phyloP scores from a whole-genome alignment of 805 yeast species.

The Sugiyamaella smithiae region DNA sequence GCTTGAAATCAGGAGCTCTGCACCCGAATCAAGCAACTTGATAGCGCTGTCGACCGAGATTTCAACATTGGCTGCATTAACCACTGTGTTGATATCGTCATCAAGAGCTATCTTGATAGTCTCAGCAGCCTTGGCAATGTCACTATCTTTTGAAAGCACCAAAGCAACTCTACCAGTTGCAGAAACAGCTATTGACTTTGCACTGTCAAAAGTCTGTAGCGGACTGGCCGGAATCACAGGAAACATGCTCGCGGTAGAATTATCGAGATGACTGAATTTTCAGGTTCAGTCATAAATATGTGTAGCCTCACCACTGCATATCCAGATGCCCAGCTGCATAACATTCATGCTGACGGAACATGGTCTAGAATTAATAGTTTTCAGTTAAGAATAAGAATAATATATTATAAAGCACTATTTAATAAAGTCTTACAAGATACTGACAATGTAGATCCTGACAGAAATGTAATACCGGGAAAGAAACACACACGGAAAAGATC shows the following conservation, averaged over 20 bases:
- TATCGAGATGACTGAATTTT: not conserved
- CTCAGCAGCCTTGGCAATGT: not conserved
- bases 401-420: too few relatives aligned
- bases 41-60: slow-evolving; percentile 42
- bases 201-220: not conserved
- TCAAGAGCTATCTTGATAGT: not conserved
- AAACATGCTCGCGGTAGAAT: not conserved
- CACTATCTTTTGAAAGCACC: not conserved
- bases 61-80: slow-evolving; percentile 2
- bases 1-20: slow-evolving; percentile 44
- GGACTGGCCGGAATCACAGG: not conserved
- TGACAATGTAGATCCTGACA: too few relatives aligned
- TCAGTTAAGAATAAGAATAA: too few relatives aligned
- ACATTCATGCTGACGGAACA: too few relatives aligned
- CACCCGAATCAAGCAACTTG: slow-evolving; percentile 60
- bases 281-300: too few relatives aligned
- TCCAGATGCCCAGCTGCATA: not conserved
- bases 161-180: slow-evolving; percentile 1
- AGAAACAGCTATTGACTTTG: not conserved
- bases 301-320: not conserved
- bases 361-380: too few relatives aligned
- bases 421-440: too few relatives aligned
- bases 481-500: too few relatives aligned
- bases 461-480: too few relatives aligned
- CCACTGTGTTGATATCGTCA: not conserved